Base-by-base conservation (phyloP, 179 eudicot genomes). In the Spergularia azorica region DNA sequence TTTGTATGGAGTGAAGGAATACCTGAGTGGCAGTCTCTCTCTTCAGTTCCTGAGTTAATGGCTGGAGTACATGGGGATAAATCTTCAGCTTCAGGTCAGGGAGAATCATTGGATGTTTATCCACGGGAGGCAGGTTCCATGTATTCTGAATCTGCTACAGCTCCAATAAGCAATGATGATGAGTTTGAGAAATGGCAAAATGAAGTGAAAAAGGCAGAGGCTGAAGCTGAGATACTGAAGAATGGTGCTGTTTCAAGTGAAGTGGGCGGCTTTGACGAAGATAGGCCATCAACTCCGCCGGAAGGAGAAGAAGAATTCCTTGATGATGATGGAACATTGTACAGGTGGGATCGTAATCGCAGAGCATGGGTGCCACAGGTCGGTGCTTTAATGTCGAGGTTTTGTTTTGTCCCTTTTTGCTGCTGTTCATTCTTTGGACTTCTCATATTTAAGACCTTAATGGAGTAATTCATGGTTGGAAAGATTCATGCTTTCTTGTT, bases 291-390 rank as follows among this genome's bases (percentile, higher is more conserved):
- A 48, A 88, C 97, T 11, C 99, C 99, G 52, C 98, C 96, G 41
- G 99, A 91, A 18, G 99, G 97, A 7, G 99, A 95, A 79, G 91
- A 89, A 74, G 98, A 95, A 83, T 95, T 93, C 67, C 87, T 89
- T 20, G 99, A 95, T 86, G 99, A 95, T 79, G 99, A 95, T 80
- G 99, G 99, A 68, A 95, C 99, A 15, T 80, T 71, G 12, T 95
- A 95, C 85, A 95, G 86, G 84, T 95, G 99, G 99, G 91, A 93
- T 79, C 89, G 88, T 26, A 77, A 72, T 75, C 89, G 90, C 67
- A 85, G 93, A 85, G 97, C 87, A 67, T 95, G 97, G 95, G 96
- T 91, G 77, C 99, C 99, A 68, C 99, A 95, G 97, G 99, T 91
- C 51, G 66, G 81, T 80, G 78, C 74, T 74, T 62, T 46, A 46